Evolutionary conservation across 2,329 filamentous ascomycete genomes (phyloP).

Genomic region (Botrytis elliptica): DNA sequence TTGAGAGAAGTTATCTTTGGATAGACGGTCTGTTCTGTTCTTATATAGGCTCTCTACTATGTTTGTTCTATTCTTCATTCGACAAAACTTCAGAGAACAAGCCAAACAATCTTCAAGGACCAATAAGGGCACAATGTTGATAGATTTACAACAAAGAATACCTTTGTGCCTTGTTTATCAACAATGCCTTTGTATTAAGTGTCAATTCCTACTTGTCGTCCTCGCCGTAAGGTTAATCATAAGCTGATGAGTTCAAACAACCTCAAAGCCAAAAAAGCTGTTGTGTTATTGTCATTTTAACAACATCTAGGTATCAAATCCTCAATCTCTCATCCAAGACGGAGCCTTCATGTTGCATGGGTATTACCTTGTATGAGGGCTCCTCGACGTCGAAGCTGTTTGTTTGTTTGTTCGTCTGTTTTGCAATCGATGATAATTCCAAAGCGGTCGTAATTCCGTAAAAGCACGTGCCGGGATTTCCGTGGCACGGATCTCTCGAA

Average conservation of each 20-base stretch:
- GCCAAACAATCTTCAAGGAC: neutral
- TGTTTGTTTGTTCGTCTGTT: neutral
- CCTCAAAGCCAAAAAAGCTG: neutral
- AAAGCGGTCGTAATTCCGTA: constrained; percentile 1
- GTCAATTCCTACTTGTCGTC: neutral
- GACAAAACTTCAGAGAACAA: neutral
- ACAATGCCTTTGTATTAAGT: neutral
- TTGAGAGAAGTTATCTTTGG: neutral
- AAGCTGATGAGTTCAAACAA: neutral
- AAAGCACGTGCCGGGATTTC: neutral
- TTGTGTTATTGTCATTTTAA: neutral
- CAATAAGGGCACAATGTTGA: neutral
- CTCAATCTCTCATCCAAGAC: neutral
- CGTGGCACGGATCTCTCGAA: neutral
- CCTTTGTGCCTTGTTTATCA: neutral
- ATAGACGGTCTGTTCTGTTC: neutral
- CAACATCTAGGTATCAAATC: neutral
- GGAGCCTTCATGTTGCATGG: neutral
- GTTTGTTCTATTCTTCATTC: neutral
- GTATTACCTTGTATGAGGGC: neutral
- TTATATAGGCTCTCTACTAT: neutral
- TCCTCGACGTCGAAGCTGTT: neutral
- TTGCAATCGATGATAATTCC: neutral
- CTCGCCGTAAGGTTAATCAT: neutral
- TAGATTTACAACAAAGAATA: neutral